Evolutionary conservation across 139 green algal genomes (phyloP).

Genomic region (Marvania coccoides): DNA sequence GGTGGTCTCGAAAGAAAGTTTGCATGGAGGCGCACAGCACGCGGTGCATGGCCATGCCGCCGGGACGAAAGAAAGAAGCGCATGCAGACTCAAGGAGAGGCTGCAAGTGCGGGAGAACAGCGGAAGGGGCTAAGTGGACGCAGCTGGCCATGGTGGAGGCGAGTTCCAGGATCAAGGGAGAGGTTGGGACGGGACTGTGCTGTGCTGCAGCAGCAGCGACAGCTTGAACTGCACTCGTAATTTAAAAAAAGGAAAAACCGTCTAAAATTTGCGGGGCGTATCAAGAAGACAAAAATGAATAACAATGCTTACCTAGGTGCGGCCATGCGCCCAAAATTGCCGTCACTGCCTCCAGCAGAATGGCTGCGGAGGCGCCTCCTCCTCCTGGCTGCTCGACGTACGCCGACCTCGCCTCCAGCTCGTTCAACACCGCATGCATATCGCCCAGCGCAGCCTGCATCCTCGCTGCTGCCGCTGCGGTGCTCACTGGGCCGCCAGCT

Average conservation of each 20-base stretch:
- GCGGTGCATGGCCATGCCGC: neutral
- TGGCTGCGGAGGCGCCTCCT: too few relatives aligned
- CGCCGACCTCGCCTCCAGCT: neutral
- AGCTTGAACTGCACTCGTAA: too few relatives aligned
- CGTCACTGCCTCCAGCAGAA: neutral
- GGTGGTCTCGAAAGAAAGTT: neutral
- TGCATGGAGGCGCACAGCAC: constrained; percentile 1
- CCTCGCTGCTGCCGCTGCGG: neutral
- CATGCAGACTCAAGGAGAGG: neutral
- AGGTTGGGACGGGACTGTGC: neutral
- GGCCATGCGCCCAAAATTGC: neutral
- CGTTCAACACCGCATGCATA: constrained; percentile 16
- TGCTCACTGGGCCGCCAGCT: neutral
- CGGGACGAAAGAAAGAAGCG: constrained; percentile 9
- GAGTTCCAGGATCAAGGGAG: neutral
- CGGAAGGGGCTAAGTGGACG: neutral
- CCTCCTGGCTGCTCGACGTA: too few relatives aligned
- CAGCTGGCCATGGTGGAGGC: neutral
- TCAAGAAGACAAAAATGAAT: neutral
- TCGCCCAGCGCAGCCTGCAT: constrained; percentile 1
- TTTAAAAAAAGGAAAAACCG: too few relatives aligned
- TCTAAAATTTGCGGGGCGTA: too few relatives aligned
- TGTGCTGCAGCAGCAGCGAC: neutral
- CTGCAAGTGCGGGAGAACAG: neutral
- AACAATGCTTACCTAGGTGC: neutral